Conservation (phyloP, 345 rosid species). For the Firmiana major region DNA sequence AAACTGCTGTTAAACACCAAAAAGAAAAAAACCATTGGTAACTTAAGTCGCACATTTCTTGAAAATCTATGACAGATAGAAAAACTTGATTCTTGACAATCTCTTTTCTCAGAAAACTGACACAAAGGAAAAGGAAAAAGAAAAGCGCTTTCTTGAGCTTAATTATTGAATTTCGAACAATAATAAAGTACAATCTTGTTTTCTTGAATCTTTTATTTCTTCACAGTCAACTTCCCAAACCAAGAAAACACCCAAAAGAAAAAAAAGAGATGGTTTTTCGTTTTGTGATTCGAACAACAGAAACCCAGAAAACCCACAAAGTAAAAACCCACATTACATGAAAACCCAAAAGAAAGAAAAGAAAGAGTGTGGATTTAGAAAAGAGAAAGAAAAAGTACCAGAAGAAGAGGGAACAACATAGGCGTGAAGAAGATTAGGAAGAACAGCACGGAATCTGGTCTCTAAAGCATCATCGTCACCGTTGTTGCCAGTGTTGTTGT, state of each 20-base stretch:
- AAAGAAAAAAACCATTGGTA: neutral
- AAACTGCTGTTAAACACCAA: too few relatives aligned
- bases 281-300: neutral
- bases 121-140: neutral
- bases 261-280: neutral
- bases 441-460: conserved; percentile 66
- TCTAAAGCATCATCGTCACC: conserved; percentile 58
- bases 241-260: neutral
- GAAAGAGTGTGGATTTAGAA: neutral
- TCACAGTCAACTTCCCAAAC: neutral
- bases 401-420: conserved; percentile 73
- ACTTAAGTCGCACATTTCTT: neutral
- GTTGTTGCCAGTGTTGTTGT: conserved; percentile 17
- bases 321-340: neutral
- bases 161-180: neutral
- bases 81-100: neutral
- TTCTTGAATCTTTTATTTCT: too few relatives aligned
- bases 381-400: conserved; percentile 32
- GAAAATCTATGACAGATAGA: neutral
- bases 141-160: neutral
- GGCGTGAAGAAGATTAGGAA: conserved; percentile 70
- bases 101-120: neutral
- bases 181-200: neutral
- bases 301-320: neutral
- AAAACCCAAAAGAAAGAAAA: neutral